phyloP scores from a whole-genome alignment of 148 eudicot species.

The Rhododendron mucronatum region DNA sequence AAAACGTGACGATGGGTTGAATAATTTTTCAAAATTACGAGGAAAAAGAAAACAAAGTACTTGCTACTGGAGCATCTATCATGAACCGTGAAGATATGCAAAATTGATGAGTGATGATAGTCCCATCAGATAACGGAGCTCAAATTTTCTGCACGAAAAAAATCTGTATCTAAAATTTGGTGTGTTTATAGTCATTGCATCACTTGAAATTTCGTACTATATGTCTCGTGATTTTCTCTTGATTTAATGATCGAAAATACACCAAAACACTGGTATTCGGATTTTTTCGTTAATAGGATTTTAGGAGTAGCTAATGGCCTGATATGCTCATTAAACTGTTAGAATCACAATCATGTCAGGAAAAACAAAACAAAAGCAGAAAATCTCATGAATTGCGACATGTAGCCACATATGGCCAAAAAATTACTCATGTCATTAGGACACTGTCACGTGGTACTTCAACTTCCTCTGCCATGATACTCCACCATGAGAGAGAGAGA shows the following conservation, averaged over 20 bases:
- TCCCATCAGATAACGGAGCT: background rate
- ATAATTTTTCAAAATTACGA: background rate
- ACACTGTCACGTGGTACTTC: no score
- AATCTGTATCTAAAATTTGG: background rate
- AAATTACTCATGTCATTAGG: no score
- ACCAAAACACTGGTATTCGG: background rate
- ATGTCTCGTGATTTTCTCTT: background rate
- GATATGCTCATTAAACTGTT: no score
- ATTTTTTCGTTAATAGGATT: background rate
- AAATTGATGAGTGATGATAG: background rate
- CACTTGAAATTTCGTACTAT: no score
- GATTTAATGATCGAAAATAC: background rate
- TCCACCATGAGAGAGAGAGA: background rate
- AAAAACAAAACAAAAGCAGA: no score
- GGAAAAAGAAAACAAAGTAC: background rate
- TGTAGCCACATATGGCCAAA: no score
- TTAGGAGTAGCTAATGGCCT: background rate
- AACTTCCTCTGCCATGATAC: background rate
- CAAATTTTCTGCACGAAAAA: background rate
- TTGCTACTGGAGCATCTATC: background rate
- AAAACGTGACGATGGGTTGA: background rate
- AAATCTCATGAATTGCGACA: no score
- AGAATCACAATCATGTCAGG: background rate
- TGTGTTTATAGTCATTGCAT: no score
- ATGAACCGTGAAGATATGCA: background rate